Conservation (phyloP, 2,329 filamentous ascomycete genomes). For the Hymenoscyphus infarciens region DNA sequence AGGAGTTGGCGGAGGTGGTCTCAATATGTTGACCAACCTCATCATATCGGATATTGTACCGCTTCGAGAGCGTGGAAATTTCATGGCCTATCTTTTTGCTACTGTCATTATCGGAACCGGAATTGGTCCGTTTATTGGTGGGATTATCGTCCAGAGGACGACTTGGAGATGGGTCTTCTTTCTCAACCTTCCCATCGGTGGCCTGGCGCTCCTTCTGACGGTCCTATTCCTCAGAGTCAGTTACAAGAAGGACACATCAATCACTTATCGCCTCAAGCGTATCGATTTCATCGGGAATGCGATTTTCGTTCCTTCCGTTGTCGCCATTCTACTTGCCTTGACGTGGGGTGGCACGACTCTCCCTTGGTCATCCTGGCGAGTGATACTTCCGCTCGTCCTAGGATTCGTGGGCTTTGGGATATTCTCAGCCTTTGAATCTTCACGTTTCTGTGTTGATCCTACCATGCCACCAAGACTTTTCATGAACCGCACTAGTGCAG, state of each 20-base stretch:
- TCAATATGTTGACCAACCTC: conserved; percentile 57
- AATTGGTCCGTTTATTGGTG: conserved; percentile 40
- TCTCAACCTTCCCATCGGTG: conserved; percentile 21
- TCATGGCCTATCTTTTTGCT: conserved; percentile 47
- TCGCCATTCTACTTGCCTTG: conserved; percentile 55
- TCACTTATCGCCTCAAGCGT: conserved; percentile 38
- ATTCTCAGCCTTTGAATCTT: conserved; percentile 39
- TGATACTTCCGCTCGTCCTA: conserved; percentile 55
- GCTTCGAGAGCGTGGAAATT: conserved; percentile 46
- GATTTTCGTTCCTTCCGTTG: conserved; percentile 53
- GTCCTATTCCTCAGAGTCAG: conserved; percentile 18
- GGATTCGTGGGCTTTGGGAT: conserved; percentile 47
- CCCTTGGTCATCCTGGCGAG: conserved; percentile 56
- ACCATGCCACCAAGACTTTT: conserved; percentile 15
- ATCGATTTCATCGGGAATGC: conserved; percentile 62
- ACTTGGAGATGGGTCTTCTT: conserved; percentile 38
- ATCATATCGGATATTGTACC: conserved; percentile 67
- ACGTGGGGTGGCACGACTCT: conserved; percentile 63
- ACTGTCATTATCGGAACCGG: conserved; percentile 42
- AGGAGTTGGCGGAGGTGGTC: conserved; percentile 60
- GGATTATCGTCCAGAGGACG: conserved; percentile 38
- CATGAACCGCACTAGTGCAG: conserved; percentile 14
- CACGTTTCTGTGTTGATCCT: conserved; percentile 10
- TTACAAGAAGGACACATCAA: conserved; percentile 8
- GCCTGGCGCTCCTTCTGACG: conserved; percentile 10